Evolutionary conservation across 768 basidiomycete genomes (phyloP), one percentile per base, ranked within the genome.

Genomic region (Wakefieldia striispora): DNA sequence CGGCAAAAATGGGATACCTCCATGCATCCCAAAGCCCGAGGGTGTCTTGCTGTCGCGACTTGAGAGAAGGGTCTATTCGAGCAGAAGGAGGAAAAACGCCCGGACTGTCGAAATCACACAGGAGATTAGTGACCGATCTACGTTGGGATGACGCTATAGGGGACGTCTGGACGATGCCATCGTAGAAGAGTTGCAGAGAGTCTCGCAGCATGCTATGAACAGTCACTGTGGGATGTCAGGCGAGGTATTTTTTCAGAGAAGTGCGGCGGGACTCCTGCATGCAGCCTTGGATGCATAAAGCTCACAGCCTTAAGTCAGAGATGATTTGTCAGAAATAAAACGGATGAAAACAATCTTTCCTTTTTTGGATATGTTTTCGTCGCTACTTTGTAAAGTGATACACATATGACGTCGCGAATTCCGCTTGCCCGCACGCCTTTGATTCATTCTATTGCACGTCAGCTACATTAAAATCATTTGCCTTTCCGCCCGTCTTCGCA

Each of bases 41-140:
- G 0, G 84, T 80, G 19, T 72, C 70, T 40, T 75, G 68, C 35
- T 80, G 75, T 55, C 78, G 73, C 34, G 75, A 76, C 64, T 81
- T 84, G n/a, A 87, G 73, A 56, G 77, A 81, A 21, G 82, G 78
- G 55, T 88, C 80, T 29, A 91, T 73, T 37, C 89, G 80, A 40
- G 90, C 76, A 8, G 87, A 88, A 0, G 88, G 86, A 0, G 89
- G 89, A 19, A 79, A 73, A 17, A 83, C 72, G 27, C 86, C 86
- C 11, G 87, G 83, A 16, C 74, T 81, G 45, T 82, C 80, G 62
- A 83, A 91, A 59, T 88, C 75, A 21, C 54, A 63, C 10, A 77
- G 58, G 21, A 75, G 60, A 36, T 53, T 45, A 2, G 43, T 62
- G 21, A 66, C 41, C 12, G 64, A 55, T 36, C 53, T 48, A 2